Evolutionary conservation across 108 stramenopile genomes (phyloP).

Genomic region (Nitzschia sp.): DNA sequence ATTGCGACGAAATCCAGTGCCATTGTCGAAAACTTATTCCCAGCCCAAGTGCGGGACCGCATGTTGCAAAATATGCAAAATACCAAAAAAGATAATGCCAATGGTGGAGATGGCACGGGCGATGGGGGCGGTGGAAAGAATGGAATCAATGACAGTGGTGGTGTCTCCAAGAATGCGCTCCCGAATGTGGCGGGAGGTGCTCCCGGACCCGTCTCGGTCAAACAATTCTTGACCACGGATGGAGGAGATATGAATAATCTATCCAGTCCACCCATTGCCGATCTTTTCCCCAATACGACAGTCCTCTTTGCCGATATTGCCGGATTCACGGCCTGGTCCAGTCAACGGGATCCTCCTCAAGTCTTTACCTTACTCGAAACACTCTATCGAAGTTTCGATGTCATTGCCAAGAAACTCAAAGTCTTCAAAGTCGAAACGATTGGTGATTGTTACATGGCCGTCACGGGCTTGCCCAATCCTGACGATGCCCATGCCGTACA

Average conservation of each 20-base stretch:
- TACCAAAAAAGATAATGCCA: not conserved
- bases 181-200: not conserved
- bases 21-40: slow-evolving; percentile 35
- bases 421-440: slow-evolving; percentile 45
- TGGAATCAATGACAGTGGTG: not conserved
- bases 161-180: slow-evolving; percentile 5
- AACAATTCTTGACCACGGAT: slow-evolving; percentile 24
- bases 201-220: slow-evolving; percentile 18
- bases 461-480: slow-evolving; percentile 54
- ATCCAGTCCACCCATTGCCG: slow-evolving; percentile 29
- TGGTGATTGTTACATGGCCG: slow-evolving; percentile 69
- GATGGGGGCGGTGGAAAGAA: not conserved
- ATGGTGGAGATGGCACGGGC: not conserved
- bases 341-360: slow-evolving; percentile 26
- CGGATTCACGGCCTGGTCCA: slow-evolving; percentile 32
- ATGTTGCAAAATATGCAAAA: slow-evolving; percentile 24
- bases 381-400: slow-evolving; percentile 32
- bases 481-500: slow-evolving; percentile 49
- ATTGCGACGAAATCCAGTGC: slow-evolving; percentile 29
- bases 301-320: slow-evolving; percentile 36
- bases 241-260: not conserved
- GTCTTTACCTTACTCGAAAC: slow-evolving; percentile 35
- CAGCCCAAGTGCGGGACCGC: slow-evolving; percentile 37
- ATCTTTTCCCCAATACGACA: slow-evolving; percentile 31
- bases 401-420: slow-evolving; percentile 25